Base-by-base conservation (phyloP, 1,139 yeast species). In the Debaryomycetaceae sp. region DNA sequence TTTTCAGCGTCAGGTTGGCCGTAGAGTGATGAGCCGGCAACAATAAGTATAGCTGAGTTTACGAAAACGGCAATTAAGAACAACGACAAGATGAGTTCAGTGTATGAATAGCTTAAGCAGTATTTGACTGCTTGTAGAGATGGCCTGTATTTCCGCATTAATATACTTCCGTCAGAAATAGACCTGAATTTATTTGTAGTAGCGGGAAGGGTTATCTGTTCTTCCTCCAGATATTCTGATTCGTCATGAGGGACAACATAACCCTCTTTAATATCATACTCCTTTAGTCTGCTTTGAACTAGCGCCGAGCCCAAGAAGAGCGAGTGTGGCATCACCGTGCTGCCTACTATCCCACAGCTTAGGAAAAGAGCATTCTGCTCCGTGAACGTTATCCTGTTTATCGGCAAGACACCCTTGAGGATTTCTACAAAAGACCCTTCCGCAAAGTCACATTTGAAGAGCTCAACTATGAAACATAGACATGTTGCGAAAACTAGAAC, bases 261-360 rank as follows among this genome's bases (percentile, higher is more conserved):
- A 3, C 81, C 81, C 43, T 78, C 65, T 31, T 66, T 68, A 8
- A 73, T 62, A 52, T 82, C 88, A 49, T 67, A 82, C 37, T 83
- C 88, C 54, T 79, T 79, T 44, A 81, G 63, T 51, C 94, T 69
- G 13, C 91, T 81, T 53, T 83, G 89, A 4, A 84, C 92, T 39
- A 85, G 71, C 5, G 87, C 87, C 0, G 89, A 82, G 1, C 92
- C 92, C 41, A 85, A 65, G 50, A 78, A 84, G 41, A 85, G 67
- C 0, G 89, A 82, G 53, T 84, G 92, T 2, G 94, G 92, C 94
- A 85, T 85, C 6, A 84, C 91, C 0, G 92, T 84, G 35, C 89
- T 86, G 28, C 94, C 94, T 15, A 84, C 77, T 42, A 84, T 84
- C 6, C 88, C 92, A 56, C 87, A 70, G 47, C 84, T 75, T 43